These are phyloP conservation scores for Mycena galopus DNA, from an alignment of 768 basidiomycete species.

Conservation along the genomic window DNA sequence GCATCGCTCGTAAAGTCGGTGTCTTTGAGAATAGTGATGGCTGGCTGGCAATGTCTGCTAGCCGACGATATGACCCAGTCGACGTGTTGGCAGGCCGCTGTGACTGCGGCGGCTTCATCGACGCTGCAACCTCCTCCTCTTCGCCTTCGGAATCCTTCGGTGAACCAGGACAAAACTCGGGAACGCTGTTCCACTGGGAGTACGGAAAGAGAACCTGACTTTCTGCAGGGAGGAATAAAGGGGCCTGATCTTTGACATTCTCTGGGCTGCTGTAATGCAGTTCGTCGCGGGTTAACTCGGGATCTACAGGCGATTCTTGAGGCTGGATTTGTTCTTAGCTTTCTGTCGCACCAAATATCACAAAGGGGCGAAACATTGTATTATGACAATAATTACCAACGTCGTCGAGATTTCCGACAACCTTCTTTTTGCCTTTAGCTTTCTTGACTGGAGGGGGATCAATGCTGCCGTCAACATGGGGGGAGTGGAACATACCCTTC, in stretches of 20 bases:
- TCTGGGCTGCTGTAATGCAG: slow-evolving; percentile 27
- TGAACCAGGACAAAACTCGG: slow-evolving; percentile 36
- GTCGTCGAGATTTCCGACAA: too few relatives aligned
- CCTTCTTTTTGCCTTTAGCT: slow-evolving; percentile 24
- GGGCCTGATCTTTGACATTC: slow-evolving; percentile 31
- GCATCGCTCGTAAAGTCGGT: slow-evolving; percentile 41
- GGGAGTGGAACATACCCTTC: slow-evolving; percentile 2
- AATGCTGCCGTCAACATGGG: neutral
- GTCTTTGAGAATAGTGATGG: slow-evolving; percentile 46
- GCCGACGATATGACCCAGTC: slow-evolving; percentile 53
- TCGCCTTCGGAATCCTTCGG: slow-evolving; percentile 57
- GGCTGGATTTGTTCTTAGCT: neutral
- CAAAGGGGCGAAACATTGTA: neutral
- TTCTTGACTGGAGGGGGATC: slow-evolving; percentile 14
- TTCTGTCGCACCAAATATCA: slow-evolving; percentile 6
- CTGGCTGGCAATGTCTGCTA: slow-evolving; percentile 69
- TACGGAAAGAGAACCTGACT: slow-evolving; percentile 69
- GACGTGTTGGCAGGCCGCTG: slow-evolving; percentile 26
- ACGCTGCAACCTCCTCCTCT: slow-evolving; percentile 46
- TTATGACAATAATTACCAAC: slow-evolving; percentile 29
- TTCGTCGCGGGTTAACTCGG: slow-evolving; percentile 30
- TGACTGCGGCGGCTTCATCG: slow-evolving; percentile 42
- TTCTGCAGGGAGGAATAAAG: slow-evolving; percentile 65
- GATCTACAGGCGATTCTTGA: neutral
- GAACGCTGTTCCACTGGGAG: slow-evolving; percentile 56